These are phyloP conservation scores for Avena insularis DNA, from an alignment of 176 grass and related monocot species.

Conservation along the genomic window DNA sequence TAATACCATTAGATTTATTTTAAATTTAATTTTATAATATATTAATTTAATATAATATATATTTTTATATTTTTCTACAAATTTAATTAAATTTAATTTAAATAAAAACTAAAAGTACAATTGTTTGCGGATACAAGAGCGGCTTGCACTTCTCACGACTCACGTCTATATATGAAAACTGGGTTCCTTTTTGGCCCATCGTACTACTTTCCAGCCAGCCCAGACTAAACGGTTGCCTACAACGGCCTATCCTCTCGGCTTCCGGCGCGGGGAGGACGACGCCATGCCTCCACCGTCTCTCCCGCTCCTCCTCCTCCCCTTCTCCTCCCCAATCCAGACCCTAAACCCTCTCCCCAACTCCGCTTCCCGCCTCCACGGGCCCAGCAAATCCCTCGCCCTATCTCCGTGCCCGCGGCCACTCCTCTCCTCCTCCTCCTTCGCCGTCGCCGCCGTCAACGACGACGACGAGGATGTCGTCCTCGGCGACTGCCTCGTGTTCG, in stretches of 20 bases:
- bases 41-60: too few species aligned
- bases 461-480: slow-evolving; percentile 68
- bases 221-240: background rate
- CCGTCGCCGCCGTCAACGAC: slow-evolving; percentile 33
- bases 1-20: too few species aligned
- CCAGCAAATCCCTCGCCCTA: slow-evolving; percentile 29
- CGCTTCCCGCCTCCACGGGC: slow-evolving; percentile 25
- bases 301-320: slow-evolving; percentile 26
- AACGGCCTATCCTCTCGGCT: slow-evolving; percentile 48
- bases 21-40: too few species aligned
- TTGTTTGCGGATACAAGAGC: too few species aligned
- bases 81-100: too few species aligned
- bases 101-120: too few species aligned
- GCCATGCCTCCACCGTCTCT: slow-evolving; percentile 34
- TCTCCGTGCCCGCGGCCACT: background rate
- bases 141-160: too few species aligned
- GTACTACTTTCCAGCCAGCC: background rate
- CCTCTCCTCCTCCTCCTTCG: slow-evolving; percentile 13
- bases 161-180: background rate
- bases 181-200: background rate
- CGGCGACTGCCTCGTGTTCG: slow-evolving; percentile 95
- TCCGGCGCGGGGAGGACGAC: slow-evolving; percentile 33
- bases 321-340: slow-evolving; percentile 27
- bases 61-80: too few species aligned
- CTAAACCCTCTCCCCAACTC: slow-evolving; percentile 22